Percentiles rank a stretch among this genome's conserved stretches.
phyloP scores from a whole-genome alignment of 805 yeast genomes.

The Wickerhamiella lipophila region DNA sequence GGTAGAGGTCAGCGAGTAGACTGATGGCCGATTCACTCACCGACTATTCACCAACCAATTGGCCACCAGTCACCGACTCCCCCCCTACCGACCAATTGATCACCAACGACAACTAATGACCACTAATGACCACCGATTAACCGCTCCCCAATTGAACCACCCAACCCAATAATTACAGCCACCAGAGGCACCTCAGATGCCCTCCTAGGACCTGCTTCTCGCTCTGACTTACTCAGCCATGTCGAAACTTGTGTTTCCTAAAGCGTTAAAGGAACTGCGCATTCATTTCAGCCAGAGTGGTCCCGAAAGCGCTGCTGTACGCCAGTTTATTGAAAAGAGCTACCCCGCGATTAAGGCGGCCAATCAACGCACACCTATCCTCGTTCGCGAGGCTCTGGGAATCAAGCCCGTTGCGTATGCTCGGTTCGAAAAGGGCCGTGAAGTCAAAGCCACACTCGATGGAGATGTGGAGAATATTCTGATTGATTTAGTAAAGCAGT shows the following conservation, averaged over 20 bases:
- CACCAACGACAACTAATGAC: too few relatives aligned
- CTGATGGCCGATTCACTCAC: too few relatives aligned
- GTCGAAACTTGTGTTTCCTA: constrained; percentile 26
- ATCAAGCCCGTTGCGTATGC: constrained; percentile 63
- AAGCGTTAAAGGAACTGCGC: constrained; percentile 61
- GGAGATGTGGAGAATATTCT: constrained; percentile 32
- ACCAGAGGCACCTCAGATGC: too few relatives aligned
- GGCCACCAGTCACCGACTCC: too few relatives aligned
- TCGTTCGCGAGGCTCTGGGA: constrained; percentile 66
- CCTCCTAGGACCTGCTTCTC: too few relatives aligned
- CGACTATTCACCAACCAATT: too few relatives aligned
- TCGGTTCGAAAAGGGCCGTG: constrained; percentile 48
- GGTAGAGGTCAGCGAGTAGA: too few relatives aligned
- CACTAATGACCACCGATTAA: too few relatives aligned
- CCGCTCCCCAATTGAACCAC: too few relatives aligned
- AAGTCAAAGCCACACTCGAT: constrained; percentile 35
- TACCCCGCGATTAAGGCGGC: constrained; percentile 53
- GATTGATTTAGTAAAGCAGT: constrained; percentile 23
- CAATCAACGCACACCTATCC: constrained; percentile 57
- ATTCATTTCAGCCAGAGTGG: constrained; percentile 73
- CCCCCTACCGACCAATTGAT: too few relatives aligned
- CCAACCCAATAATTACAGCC: too few relatives aligned
- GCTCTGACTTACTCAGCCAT: constrained; percentile 6
- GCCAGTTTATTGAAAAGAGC: constrained; percentile 45
- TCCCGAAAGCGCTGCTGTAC: constrained; percentile 52